These are phyloP conservation scores for Nectriaceae sp. DNA, from an alignment of 2,329 filamentous ascomycete genomes.

Conservation along the genomic window DNA sequence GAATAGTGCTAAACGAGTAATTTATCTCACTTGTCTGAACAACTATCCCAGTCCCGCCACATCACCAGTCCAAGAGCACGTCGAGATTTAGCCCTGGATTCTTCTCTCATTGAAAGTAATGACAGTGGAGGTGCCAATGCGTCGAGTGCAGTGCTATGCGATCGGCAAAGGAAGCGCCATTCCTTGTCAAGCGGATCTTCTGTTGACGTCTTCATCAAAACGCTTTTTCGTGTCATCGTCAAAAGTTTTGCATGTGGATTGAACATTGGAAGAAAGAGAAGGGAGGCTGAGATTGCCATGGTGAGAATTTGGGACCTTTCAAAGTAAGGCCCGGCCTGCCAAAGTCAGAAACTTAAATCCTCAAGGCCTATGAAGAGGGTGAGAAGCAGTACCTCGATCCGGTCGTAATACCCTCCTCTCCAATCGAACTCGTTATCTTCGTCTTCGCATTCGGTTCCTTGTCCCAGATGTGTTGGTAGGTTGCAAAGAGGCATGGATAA, in stretches of 20 bases:
- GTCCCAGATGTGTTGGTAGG: too few species aligned
- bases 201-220: not conserved
- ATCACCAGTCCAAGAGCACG: constrained; percentile 22
- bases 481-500: too few species aligned
- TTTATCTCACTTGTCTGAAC: constrained; percentile 21
- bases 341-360: too few species aligned
- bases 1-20: too few species aligned
- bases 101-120: not conserved
- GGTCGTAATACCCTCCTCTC: too few species aligned
- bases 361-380: too few species aligned
- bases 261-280: constrained; percentile 24
- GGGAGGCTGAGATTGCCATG: constrained; percentile 1
- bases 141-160: constrained; percentile 14
- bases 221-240: constrained; percentile 12
- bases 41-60: constrained; percentile 29
- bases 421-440: too few species aligned
- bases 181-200: constrained; percentile 9
- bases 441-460: too few species aligned
- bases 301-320: constrained; percentile 13
- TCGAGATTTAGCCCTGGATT: constrained; percentile 11
- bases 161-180: not conserved
- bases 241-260: constrained; percentile 29
- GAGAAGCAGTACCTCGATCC: too few species aligned
- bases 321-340: constrained; percentile 20
- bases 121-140: constrained; percentile 17